Evolutionary conservation across 441 rosid genomes (phyloP).

Genomic region (Codiaeum variegatum): DNA sequence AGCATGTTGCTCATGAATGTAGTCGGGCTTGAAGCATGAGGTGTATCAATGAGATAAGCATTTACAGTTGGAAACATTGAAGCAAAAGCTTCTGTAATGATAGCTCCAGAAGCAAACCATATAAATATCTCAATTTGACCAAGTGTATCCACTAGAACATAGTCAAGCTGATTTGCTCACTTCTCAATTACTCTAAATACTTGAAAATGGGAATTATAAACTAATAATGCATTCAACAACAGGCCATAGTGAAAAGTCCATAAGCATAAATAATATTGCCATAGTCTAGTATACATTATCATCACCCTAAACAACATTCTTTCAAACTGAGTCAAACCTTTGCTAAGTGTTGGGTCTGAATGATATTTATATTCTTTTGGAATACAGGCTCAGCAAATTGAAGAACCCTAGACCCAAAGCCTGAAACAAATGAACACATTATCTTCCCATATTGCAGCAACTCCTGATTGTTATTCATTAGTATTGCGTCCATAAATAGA

Average conservation of each 20-base stretch:
- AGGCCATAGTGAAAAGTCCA: background rate
- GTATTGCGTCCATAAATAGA: background rate
- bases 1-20: slow-evolving; percentile 99
- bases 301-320: slow-evolving; percentile 47
- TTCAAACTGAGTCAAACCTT: slow-evolving; percentile 78
- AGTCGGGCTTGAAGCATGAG: slow-evolving; percentile 79
- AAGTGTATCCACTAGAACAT: slow-evolving; percentile 96
- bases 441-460: slow-evolving; percentile 15
- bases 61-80: slow-evolving; percentile 91
- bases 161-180: slow-evolving; percentile 90
- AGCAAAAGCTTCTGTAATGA: slow-evolving; percentile 95
- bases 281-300: background rate
- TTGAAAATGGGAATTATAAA: slow-evolving; percentile 34
- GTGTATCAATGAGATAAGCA: slow-evolving; percentile 87
- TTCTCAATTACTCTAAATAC: slow-evolving; percentile 73
- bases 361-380: slow-evolving; percentile 83
- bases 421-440: slow-evolving; percentile 22
- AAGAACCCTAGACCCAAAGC: slow-evolving; percentile 13
- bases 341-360: slow-evolving; percentile 74
- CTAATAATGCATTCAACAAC: slow-evolving; percentile 7
- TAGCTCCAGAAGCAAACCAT: slow-evolving; percentile 99
- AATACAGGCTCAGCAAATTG: slow-evolving; percentile 94
- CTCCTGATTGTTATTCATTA: background rate
- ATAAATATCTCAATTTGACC: slow-evolving; percentile 98
- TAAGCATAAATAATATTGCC: background rate